Base-by-base conservation (phyloP, 192 early-diverging fungal genomes). In the Geranomyces michiganensis region DNA sequence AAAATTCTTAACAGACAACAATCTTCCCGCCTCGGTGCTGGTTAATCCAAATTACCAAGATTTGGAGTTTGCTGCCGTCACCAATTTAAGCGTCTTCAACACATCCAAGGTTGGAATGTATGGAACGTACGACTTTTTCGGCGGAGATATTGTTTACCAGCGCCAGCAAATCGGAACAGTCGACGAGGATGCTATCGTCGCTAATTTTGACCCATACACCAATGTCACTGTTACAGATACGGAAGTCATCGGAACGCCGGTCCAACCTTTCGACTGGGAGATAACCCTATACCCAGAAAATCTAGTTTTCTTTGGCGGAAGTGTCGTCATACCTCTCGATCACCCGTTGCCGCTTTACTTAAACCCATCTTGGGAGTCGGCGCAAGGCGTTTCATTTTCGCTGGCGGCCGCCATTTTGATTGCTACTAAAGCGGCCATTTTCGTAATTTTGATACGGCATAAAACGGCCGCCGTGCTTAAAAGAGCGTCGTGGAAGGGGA, bases 251-350 rank as follows among this genome's bases (percentile, higher is more conserved):
- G 53, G 53, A 55, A 55, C 53, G 7, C 53, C 53, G 21, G 53
- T 55, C 27, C 53, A 22, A 14, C 53, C 53, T 3, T 8, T 55
- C 53, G 14, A 55, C 53, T 55, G 53, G 53, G 14, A 22, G 3
- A 3, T 55, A 3, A 26, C 53, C 3, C 7, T 55, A 13, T 26
- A 55, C 10, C 10, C 36, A 41, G 36, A 31, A 12, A 45, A 45
- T 36, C 62, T 64, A 12, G 41, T 64, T 17, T 64, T 64, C 62
- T 41, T 24, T 29, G 62, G 62, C 62, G 43, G 43, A 17, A 43
- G 33, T 17, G 12, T 21, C 6, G 17, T 19, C 4, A 10, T 64
- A 31, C 62, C 62, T 9, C 14, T 36, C 4, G 62, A 64, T 45
- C 43, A 43, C 13, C 62, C 62, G 17, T 14, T 29, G 19, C 43